These are phyloP conservation scores for Gossypium gossypioides DNA, from an alignment of 441 rosid species.

Conservation along the genomic window DNA sequence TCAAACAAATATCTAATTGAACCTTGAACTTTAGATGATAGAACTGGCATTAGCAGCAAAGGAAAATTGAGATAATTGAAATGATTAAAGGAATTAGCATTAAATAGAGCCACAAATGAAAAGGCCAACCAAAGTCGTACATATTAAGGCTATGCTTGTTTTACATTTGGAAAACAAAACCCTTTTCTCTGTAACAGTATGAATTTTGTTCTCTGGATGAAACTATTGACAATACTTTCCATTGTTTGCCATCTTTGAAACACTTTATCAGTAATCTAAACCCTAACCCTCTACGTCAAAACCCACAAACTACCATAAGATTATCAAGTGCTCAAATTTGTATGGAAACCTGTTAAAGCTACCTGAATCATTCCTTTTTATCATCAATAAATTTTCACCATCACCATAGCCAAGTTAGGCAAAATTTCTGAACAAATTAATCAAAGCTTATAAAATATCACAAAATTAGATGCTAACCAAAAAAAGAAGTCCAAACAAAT, in stretches of 20 bases:
- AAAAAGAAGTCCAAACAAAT: neutral
- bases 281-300: neutral
- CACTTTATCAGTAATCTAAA: neutral
- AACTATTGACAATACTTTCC: neutral
- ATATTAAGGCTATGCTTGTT: neutral
- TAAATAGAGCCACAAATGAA: neutral
- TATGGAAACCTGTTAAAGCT: neutral
- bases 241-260: neutral
- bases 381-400: neutral
- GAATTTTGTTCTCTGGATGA: neutral
- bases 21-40: neutral
- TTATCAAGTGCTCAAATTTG: neutral
- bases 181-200: neutral
- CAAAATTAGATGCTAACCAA: neutral
- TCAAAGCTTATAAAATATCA: neutral
- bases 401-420: neutral
- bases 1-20: neutral
- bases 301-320: neutral
- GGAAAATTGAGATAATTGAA: neutral
- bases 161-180: neutral
- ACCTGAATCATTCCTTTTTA: neutral
- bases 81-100: neutral
- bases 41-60: neutral
- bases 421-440: neutral
- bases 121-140: neutral